Evolutionary conservation across 2,329 filamentous ascomycete genomes (phyloP), one percentile per base, ranked within the genome.

Genomic region (Eurotiales sp.): DNA sequence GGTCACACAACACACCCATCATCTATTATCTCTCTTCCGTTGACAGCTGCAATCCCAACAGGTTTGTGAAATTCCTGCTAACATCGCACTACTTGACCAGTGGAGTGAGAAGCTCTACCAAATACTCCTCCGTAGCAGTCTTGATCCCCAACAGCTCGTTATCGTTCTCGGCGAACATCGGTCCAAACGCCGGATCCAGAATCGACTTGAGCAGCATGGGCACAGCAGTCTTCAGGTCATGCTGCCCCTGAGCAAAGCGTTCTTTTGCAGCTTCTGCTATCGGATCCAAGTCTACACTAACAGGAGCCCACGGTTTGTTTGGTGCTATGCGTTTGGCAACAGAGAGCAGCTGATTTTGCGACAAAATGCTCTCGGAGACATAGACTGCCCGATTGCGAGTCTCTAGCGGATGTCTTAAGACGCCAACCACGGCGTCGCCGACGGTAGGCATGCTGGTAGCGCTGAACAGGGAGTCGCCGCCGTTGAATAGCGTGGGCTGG

Each of bases 81-180:
- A n/a, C n/a, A n/a, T n/a, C n/a, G n/a, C n/a, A n/a, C 32, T 39
- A 39, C 15, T 39, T 40, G 19, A 51, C 3, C 23, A 51, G 14
- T 32, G 48, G 48, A 17, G 41, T 45, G 23, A 51, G 14, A 39
- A 51, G 40, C 48, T 51, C 48, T 39, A 45, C 25, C 32, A 51
- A 40, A 29, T 45, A 46, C 11, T 51, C 48, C 8, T 45, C 41
- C 11, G 29, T 23, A n/a, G 45, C 45, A n/a, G 23, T 23, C 41
- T 45, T 51, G n/a, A 51, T 51, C 19, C 48, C 42, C 23, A 51
- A 40, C 30, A 51, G 27, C 41, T 51, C 23, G 32, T 51, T 51
- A 27, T 51, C 48, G 19, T 51, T 45, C 23, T 46, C 42, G 11
- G 23, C 19, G 27, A 40, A 51, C 12, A 30, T 45, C 8, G 22